A percentile compares a stretch with the other conserved stretches of the same genome.
Evolutionary conservation across 495 filamentous ascomycete genomes (phyloP).

Genomic region (Penicillium coprophilum): DNA sequence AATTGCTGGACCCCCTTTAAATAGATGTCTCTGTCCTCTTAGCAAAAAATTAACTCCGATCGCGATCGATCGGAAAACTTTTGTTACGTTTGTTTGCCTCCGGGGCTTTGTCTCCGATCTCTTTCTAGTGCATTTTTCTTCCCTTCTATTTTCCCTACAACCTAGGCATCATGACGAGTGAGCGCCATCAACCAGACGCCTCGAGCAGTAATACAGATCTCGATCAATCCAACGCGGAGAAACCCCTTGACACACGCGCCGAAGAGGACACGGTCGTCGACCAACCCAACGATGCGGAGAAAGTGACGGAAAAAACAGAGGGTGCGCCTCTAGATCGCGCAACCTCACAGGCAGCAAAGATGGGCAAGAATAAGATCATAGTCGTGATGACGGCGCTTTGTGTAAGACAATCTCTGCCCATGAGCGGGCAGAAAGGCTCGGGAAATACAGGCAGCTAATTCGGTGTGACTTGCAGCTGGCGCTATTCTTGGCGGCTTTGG

Average conservation of each 20-base stretch:
- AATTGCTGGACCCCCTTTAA: not conserved
- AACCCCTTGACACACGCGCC: slow-evolving; percentile 9
- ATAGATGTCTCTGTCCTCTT: not conserved
- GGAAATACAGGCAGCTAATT: slow-evolving; percentile 15
- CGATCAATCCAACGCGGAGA: slow-evolving; percentile 12
- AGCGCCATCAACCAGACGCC: slow-evolving; percentile 13
- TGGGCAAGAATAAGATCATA: slow-evolving; percentile 50
- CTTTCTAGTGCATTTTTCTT: not conserved
- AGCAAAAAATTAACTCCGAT: not conserved
- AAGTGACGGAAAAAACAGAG: slow-evolving; percentile 22
- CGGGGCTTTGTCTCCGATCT: not conserved
- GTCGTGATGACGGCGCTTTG: slow-evolving; percentile 53
- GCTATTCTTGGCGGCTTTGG: slow-evolving; percentile 54
- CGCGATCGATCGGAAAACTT: not conserved
- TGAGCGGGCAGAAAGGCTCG: not conserved
- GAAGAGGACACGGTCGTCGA: slow-evolving; percentile 7
- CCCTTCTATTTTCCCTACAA: not conserved
- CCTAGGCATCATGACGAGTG: slow-evolving; percentile 13
- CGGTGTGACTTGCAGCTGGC: slow-evolving; percentile 38
- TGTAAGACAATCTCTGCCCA: slow-evolving; percentile 31
- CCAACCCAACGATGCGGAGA: slow-evolving; percentile 13
- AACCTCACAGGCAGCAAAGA: slow-evolving; percentile 41
- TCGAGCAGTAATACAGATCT: slow-evolving; percentile 24
- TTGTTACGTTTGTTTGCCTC: not conserved
- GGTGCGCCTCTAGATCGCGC: slow-evolving; percentile 36